Base-by-base conservation (phyloP, 106 monocot species). In the Dioscorea zingiberensis region DNA sequence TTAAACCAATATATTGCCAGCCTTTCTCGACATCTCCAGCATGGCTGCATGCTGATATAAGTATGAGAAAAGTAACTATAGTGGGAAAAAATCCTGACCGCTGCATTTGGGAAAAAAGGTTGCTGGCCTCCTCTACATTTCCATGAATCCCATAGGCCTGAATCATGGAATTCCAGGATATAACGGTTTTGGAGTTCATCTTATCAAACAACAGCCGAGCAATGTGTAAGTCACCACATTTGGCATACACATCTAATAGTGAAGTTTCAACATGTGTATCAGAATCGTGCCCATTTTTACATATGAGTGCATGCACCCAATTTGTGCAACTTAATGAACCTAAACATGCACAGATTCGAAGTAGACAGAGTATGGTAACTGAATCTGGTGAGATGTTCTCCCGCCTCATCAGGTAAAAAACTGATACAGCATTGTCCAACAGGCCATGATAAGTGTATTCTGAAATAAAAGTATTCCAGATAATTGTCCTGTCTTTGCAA, bases 31-130 rank as follows among this genome's bases (percentile, higher is more conserved):
- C 25, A 71, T 81, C 47, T 21, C 85, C 81, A 62, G 67, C 67
- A 75, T 86, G 85, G 44, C 78, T 75, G 48, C 78, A 81, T 14
- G 81, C 81, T 47, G 78, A 81, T 21, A 81, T 69, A 55, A 78
- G 64, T 30, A 78, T 44, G 23, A 81, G 78, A 72, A 81, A 86
- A 60, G 85, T 86, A 65, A 76, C 55, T 3, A 23, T 8, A 47
- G 68, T 72, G 23, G 86, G 86, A 54, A 44, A 3, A 21, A 62
- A 0, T 15, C 71, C 80, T 9, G 29, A 69, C 14, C 62, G n/a
- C 57, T 69, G 69, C 86, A 82, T 75, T 69, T 78, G 22, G 14
- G 16, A 47, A 57, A 86, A 86, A 29, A 86, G 78, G 12, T 72
- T 66, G 30, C 30, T 22, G 1, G 65, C 81, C 54, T 73, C 78